phyloP scores from a whole-genome alignment of 2,329 filamentous ascomycete genomes.

The Aspergillus sp. region DNA sequence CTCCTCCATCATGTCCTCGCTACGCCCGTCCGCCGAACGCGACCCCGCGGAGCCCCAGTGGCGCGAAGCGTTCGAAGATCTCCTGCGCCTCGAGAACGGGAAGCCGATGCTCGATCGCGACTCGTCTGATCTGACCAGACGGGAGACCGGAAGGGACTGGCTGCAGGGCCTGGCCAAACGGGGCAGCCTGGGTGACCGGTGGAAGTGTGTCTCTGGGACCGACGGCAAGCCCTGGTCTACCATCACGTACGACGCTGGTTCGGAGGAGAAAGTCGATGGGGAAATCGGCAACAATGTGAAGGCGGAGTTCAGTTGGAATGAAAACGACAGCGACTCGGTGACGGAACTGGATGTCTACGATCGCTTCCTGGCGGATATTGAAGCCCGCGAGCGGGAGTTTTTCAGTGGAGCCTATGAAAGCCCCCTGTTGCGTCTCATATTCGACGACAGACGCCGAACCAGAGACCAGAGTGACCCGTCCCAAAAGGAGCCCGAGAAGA shows the following conservation, averaged over 20 bases:
- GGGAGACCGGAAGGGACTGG: slow-evolving; percentile 39
- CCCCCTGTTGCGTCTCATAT: slow-evolving; percentile 33
- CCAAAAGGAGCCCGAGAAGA: slow-evolving; percentile 4
- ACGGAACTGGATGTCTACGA: slow-evolving; percentile 58
- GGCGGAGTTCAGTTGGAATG: slow-evolving; percentile 28
- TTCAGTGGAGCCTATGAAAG: slow-evolving; percentile 28
- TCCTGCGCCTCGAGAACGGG: slow-evolving; percentile 50
- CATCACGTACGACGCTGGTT: slow-evolving; percentile 20
- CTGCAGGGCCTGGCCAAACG: slow-evolving; percentile 39
- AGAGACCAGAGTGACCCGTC: slow-evolving; percentile 16
- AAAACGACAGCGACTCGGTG: slow-evolving; percentile 30
- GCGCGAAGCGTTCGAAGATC: slow-evolving; percentile 60
- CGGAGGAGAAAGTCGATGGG: slow-evolving; percentile 10
- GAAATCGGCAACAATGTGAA: slow-evolving; percentile 9
- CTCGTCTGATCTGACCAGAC: slow-evolving; percentile 19
- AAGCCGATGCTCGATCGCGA: slow-evolving; percentile 40
- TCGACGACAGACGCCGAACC: slow-evolving; percentile 30
- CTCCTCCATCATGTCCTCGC: slow-evolving; percentile 35
- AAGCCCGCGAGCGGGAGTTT: slow-evolving; percentile 32
- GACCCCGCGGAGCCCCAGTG: slow-evolving; percentile 44
- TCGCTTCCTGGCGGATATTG: slow-evolving; percentile 42
- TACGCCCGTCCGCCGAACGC: slow-evolving; percentile 31
- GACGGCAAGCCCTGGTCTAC: slow-evolving; percentile 24
- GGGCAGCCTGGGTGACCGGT: slow-evolving; percentile 42
- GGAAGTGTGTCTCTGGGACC: slow-evolving; percentile 30